These are phyloP conservation scores for Cinchona pubescens DNA, from an alignment of 257 asterid genomes.

Conservation along the genomic window DNA sequence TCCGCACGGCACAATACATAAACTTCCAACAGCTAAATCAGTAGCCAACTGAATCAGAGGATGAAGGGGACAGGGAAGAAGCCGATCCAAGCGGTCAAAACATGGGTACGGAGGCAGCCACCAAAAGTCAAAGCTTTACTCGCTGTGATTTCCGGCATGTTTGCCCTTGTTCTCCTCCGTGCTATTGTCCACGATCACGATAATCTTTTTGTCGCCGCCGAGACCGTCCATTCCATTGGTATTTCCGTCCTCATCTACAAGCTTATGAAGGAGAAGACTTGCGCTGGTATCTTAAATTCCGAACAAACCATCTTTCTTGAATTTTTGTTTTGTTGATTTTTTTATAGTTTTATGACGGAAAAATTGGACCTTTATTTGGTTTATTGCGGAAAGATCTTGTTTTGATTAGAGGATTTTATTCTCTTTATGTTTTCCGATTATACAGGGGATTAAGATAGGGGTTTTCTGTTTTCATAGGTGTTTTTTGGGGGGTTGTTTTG, in stretches of 20 bases:
- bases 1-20: neutral
- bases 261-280: constrained; percentile 88
- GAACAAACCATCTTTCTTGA: neutral
- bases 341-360: neutral
- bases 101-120: constrained; percentile 93
- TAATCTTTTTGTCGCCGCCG: constrained; percentile 89
- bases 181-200: constrained; percentile 93
- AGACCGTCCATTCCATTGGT: constrained; percentile 88
- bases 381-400: constrained; percentile 8
- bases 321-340: neutral
- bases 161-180: constrained; percentile 79
- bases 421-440: neutral
- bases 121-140: constrained; percentile 89
- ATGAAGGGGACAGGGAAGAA: constrained; percentile 63
- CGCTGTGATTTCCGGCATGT: constrained; percentile 78
- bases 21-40: neutral
- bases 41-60: constrained; percentile 10
- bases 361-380: constrained; percentile 7
- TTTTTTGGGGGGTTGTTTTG: neutral
- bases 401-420: neutral
- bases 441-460: neutral
- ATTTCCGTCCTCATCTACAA: constrained; percentile 81
- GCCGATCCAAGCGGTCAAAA: constrained; percentile 67
- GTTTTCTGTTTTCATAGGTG: neutral
- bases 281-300: constrained; percentile 59